phyloP scores from a whole-genome alignment of 805 yeast species.

The Saturnispora besseyi region DNA sequence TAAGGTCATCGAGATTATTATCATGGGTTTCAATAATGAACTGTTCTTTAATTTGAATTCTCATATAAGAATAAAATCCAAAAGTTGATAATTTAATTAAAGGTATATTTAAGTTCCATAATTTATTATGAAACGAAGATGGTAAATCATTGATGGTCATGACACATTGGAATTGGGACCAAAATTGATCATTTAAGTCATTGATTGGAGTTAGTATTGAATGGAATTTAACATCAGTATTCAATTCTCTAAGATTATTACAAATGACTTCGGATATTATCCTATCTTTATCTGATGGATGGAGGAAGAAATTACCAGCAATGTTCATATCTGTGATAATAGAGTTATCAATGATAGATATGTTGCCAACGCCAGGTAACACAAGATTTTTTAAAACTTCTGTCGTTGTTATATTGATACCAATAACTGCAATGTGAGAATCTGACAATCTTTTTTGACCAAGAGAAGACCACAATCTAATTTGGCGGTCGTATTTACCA shows the following conservation, averaged over 20 bases:
- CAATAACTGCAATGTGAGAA: slow-evolving; percentile 53
- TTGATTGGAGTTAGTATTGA: slow-evolving; percentile 13
- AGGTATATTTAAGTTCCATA: slow-evolving; percentile 44
- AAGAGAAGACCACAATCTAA: slow-evolving; percentile 72
- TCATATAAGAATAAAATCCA: slow-evolving; percentile 60
- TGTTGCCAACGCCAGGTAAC: slow-evolving; percentile 57
- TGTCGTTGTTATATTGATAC: slow-evolving; percentile 47
- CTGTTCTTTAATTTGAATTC: slow-evolving; percentile 45
- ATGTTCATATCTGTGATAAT: slow-evolving; percentile 36
- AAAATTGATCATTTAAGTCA: slow-evolving; percentile 21
- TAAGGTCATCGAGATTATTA: slow-evolving; percentile 49
- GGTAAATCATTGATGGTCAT: slow-evolving; percentile 22
- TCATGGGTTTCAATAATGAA: slow-evolving; percentile 71
- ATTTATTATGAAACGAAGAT: slow-evolving; percentile 8
- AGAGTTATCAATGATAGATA: slow-evolving; percentile 47
- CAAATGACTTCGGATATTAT: slow-evolving; percentile 33
- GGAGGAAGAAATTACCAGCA: slow-evolving; percentile 55
- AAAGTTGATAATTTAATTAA: slow-evolving; percentile 39
- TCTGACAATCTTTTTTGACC: slow-evolving; percentile 60
- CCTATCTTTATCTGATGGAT: slow-evolving; percentile 34
- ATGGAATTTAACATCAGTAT: slow-evolving; percentile 44
- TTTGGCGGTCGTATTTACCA: slow-evolving; percentile 73
- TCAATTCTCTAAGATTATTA: slow-evolving; percentile 43
- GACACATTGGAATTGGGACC: slow-evolving; percentile 43
- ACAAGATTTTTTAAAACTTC: slow-evolving; percentile 74